phyloP scores from a whole-genome alignment of 176 grass and related monocot genomes.

The Alopecurus myosuroides region DNA sequence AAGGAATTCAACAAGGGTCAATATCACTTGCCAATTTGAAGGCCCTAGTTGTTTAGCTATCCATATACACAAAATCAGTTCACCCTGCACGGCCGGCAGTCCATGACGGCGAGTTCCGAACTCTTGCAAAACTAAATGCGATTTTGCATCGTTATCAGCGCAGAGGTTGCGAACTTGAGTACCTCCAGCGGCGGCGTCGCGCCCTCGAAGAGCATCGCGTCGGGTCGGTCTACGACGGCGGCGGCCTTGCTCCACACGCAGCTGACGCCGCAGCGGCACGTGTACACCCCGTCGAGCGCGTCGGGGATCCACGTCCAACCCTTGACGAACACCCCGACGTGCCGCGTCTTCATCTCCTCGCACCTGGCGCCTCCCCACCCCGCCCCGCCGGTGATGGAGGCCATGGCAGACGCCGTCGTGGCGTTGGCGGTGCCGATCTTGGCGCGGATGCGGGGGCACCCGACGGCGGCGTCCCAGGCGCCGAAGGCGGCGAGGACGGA shows the following conservation, averaged over 20 bases:
- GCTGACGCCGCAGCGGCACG: conserved; percentile 66
- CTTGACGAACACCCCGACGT: conserved; percentile 74
- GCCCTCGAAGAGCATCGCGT: conserved; percentile 75
- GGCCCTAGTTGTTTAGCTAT: background rate
- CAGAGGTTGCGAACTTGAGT: background rate
- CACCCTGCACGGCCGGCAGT: background rate
- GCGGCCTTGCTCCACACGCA: conserved; percentile 85
- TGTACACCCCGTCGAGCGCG: conserved; percentile 74
- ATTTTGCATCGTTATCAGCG: background rate
- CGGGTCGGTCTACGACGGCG: conserved; percentile 53
- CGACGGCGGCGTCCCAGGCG: conserved; percentile 57
- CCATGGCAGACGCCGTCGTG: background rate
- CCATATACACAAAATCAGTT: background rate
- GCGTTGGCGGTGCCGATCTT: conserved; percentile 43
- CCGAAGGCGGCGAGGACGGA: conserved; percentile 53
- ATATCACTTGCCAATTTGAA: background rate
- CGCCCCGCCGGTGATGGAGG: conserved; percentile 17
- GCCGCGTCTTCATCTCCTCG: conserved; percentile 16
- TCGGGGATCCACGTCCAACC: conserved; percentile 95
- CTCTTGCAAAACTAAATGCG: background rate
- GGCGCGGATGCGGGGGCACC: conserved; percentile 54
- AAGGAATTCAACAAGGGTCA: no score
- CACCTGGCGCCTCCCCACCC: conserved; percentile 22
- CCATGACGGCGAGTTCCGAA: background rate
- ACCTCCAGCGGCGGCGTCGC: conserved; percentile 63